Evolutionary conservation across 208 protist species (phyloP), one percentile per base, ranked within the genome.

Genomic region (Acanthamoeba triangularis): DNA sequence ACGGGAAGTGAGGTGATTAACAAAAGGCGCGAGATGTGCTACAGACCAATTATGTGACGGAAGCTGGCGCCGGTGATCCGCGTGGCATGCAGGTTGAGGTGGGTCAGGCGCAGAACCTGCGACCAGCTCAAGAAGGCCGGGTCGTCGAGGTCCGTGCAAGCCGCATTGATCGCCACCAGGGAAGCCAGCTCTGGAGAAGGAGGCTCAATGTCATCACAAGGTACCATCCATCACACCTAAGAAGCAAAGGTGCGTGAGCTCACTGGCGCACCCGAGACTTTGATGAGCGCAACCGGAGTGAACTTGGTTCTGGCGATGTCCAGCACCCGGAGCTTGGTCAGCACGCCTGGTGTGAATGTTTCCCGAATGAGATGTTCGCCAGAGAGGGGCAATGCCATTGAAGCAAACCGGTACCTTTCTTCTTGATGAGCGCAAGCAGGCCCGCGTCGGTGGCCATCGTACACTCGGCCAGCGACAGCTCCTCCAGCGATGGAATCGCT

Each of bases 301-400:
- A 84, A 84, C 3, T 84, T 44, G 14, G 74, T 84, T 37, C 74
- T 84, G 14, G 74, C 74, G 35, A 84, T 41, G 74, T 84, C 74
- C 14, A 84, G 74, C 23, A 84, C 37, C 41, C 37, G 30, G 3
- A 84, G 44, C 44, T 84, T 84, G 35, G n/a, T 56, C 74, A 84
- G n/a, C 65, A 35, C 65, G 13, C 37, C 65, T 74, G 16, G 30
- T n/a, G 44, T n/a, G n/a, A n/a, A 59, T 59, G 52, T 59, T 16
- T 7, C 7, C 7, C 52, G 52, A 59, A 28, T 28, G 56, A 3
- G 23, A 14, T 28, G 56, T 63, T 63, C 23, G 5, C 1, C 56
- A 63, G 7, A 16, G 16, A 16, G 52, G 11, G 16, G 52, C 52
- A 59, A 59, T 16, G 16, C 7, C 11, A 59, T 59, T 16, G 7